Base-by-base conservation (phyloP, 106 monocot species). In the Platanthera guangdongensis region DNA sequence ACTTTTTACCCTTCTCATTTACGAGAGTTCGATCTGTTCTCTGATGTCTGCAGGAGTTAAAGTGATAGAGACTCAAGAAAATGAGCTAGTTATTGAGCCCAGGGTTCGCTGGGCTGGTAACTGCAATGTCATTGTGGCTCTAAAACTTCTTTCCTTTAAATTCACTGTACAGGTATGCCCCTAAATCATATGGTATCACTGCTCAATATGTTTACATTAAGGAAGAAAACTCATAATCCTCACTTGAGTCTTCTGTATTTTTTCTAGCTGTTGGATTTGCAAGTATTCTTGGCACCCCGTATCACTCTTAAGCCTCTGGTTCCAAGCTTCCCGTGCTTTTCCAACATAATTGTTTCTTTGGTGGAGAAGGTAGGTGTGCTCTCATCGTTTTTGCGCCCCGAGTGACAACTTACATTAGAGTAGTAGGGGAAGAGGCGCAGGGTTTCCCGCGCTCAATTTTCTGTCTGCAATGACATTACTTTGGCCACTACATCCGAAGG, bases 291-390 rank as follows among this genome's bases (percentile, higher is more conserved):
- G 70, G 48, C 76, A 75, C 88, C 92, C 57, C 88, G 92, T 53
- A 53, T 92, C 12, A 92, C 92, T 59, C 74, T 92, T 52, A 92
- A 92, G 78, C 88, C 92, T 0, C 81, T 92, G 16, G 92, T 92
- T 18, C 92, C 92, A 82, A 86, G 86, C 71, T 88, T 92, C 78
- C 92, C 92, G 59, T 92, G 92, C 63, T 92, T 92, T 79, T 82
- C 88, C 55, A 88, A 80, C 19, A 68, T 92, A 57, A 77, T 7
- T 57, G 59, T 86, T n/a, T 92, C 83, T 47, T 74, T 87, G 54
- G 85, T 88, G 83, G 95, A 95, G 39, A 92, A 95, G 92, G 95
- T 92, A 65, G 4, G 25, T 32, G 32, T 65, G 32, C 8, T 65
- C 0, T 8, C 11, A 62, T 71, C 50, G 46, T 2, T 79, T 46